Percentiles rank a stretch among this genome's conserved stretches.
phyloP scores from a whole-genome alignment of 306 rosid species.

The Comarum palustre region DNA sequence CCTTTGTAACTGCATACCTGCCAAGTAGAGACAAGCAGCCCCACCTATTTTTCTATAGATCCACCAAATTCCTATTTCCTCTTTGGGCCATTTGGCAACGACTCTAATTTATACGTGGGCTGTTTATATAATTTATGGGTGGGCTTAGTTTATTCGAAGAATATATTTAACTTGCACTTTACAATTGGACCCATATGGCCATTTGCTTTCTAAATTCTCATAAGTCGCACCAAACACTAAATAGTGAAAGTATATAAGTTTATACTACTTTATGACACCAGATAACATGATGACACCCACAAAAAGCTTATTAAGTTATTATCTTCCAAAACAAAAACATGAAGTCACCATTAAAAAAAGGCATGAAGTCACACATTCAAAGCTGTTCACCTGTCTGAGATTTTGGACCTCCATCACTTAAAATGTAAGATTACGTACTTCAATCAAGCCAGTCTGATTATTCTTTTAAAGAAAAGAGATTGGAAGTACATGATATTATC shows the following conservation, averaged over 20 bases:
- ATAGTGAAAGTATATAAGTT: neutral
- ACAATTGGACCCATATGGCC: constrained; percentile 10
- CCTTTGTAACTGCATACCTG: constrained; percentile 32
- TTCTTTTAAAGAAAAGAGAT: neutral
- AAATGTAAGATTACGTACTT: constrained; percentile 2
- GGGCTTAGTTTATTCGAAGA: neutral
- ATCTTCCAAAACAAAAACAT: too few species aligned
- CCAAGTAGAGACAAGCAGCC: constrained; percentile 22
- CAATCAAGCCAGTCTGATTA: constrained; percentile 9
- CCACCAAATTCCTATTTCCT: constrained; percentile 1
- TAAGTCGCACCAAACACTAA: neutral
- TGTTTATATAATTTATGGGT: neutral
- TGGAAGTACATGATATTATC: neutral
- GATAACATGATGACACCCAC: neutral
- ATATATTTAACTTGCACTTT: constrained; percentile 1
- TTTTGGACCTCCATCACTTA: neutral
- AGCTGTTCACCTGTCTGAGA: neutral
- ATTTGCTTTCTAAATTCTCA: neutral
- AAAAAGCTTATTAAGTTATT: neutral
- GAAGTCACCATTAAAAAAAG: neutral
- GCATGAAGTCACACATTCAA: neutral
- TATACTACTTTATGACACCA: neutral
- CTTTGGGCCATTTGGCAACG: constrained; percentile 7
- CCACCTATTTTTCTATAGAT: neutral
- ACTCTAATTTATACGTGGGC: neutral